A percentile compares a stretch with the other conserved stretches of the same genome.
These are phyloP conservation scores for Starmera amethionina DNA, from an alignment of 805 yeast genomes.

Conservation along the genomic window DNA sequence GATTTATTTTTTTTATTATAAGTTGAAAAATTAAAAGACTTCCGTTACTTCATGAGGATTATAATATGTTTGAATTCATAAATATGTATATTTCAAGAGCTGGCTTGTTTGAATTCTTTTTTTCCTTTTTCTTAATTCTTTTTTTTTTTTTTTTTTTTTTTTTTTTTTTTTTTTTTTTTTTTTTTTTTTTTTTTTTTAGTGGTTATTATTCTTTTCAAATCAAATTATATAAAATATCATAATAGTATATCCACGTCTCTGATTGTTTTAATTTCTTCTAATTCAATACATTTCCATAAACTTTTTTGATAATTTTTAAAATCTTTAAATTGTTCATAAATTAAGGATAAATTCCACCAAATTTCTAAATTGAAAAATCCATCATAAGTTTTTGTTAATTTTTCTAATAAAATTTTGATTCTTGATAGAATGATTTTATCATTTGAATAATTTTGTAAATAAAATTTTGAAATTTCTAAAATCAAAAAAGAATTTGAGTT, in stretches of 20 bases:
- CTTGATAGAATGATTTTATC: constrained; percentile 7
- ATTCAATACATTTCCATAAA: constrained; percentile 54
- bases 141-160: too few relatives aligned
- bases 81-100: too few relatives aligned
- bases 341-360: constrained; percentile 57
- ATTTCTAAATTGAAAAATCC: constrained; percentile 45
- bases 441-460: background rate
- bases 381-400: constrained; percentile 24
- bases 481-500: constrained; percentile 21
- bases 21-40: too few relatives aligned
- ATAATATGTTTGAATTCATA: too few relatives aligned
- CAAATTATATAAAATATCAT: too few relatives aligned
- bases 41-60: too few relatives aligned
- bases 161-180: too few relatives aligned
- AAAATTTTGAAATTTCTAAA: constrained; percentile 12
- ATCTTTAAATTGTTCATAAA: constrained; percentile 53
- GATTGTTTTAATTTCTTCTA: constrained; percentile 55
- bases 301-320: constrained; percentile 35
- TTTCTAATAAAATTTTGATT: constrained; percentile 27
- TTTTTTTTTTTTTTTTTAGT: too few relatives aligned
- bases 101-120: too few relatives aligned
- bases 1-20: too few relatives aligned
- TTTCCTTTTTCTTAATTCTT: too few relatives aligned
- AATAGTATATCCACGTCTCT: constrained; percentile 16
- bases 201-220: too few relatives aligned